These are phyloP conservation scores for Entomortierella beljakovae DNA, from an alignment of 192 early-diverging fungal species.

Conservation along the genomic window DNA sequence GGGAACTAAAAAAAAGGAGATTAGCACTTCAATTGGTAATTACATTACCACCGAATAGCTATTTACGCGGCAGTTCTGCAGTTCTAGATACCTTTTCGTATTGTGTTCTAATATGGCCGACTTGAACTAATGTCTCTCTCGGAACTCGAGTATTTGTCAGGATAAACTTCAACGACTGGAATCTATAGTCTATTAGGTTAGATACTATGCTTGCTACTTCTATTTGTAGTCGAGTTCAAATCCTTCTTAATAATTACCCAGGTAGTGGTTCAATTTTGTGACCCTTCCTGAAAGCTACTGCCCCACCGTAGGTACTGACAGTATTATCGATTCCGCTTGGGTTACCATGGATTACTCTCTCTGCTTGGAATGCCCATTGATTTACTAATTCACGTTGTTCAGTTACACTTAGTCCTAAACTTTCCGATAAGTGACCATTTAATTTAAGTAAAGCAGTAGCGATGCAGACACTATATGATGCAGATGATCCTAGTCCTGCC, in stretches of 20 bases:
- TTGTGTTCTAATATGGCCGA: constrained; percentile 78
- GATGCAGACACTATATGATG: constrained; percentile 86
- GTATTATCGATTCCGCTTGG: constrained; percentile 97
- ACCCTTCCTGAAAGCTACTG: constrained; percentile 51
- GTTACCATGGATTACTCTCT: constrained; percentile 95
- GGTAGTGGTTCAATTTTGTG: constrained; percentile 45
- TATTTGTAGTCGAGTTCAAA: background rate
- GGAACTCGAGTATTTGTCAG: constrained; percentile 92
- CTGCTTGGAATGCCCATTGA: constrained; percentile 90
- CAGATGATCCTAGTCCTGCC: constrained; percentile 96
- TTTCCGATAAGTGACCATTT: constrained; percentile 26
- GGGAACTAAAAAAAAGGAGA: constrained; percentile 56
- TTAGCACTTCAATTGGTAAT: too few relatives aligned
- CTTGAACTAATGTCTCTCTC: constrained; percentile 88
- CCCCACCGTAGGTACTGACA: constrained; percentile 83
- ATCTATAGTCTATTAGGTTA: constrained; percentile 48
- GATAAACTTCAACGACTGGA: constrained; percentile 77
- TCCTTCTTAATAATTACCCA: constrained; percentile 20
- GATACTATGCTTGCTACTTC: background rate
- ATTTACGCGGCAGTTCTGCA: background rate
- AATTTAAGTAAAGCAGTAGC: constrained; percentile 77
- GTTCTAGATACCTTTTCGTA: constrained; percentile 55
- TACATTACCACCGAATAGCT: too few relatives aligned
- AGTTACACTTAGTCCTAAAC: constrained; percentile 24
- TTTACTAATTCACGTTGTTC: constrained; percentile 72